phyloP scores from a whole-genome alignment of 2,329 filamentous ascomycete genomes.

The Dothideomycetes sp. region DNA sequence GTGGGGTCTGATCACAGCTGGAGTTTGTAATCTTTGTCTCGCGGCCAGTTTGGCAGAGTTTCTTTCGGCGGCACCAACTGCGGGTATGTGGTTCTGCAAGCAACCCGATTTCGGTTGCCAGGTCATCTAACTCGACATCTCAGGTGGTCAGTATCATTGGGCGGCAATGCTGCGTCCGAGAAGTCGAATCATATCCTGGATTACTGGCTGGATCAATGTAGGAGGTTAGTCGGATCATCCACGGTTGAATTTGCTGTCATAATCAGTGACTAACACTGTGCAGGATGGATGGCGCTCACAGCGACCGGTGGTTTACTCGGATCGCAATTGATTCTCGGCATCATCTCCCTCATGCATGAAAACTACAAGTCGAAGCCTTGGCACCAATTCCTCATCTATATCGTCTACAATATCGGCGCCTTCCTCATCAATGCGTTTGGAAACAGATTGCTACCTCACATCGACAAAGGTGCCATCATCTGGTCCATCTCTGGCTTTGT shows the following conservation, averaged over 20 bases:
- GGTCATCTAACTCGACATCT: too few relatives aligned
- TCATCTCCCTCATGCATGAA: slow-evolving; percentile 53
- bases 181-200: slow-evolving; percentile 56
- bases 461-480: slow-evolving; percentile 61
- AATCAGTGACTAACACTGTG: slow-evolving; percentile 35
- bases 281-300: slow-evolving; percentile 62
- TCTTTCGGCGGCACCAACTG: slow-evolving; percentile 46
- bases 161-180: slow-evolving; percentile 56
- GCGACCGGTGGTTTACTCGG: slow-evolving; percentile 60
- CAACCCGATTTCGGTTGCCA: too few relatives aligned
- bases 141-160: slow-evolving; percentile 55
- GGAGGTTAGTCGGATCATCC: too few relatives aligned
- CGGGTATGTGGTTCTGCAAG: too few relatives aligned
- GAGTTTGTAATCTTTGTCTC: slow-evolving; percentile 61
- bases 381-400: slow-evolving; percentile 67
- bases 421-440: slow-evolving; percentile 58
- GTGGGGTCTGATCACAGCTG: slow-evolving; percentile 53
- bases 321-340: slow-evolving; percentile 56
- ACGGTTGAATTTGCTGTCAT: too few relatives aligned
- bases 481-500: slow-evolving; percentile 63
- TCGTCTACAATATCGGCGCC: slow-evolving; percentile 52
- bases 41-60: slow-evolving; percentile 61
- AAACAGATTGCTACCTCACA: slow-evolving; percentile 51
- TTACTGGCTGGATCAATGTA: slow-evolving; percentile 61
- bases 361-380: slow-evolving; percentile 51